Conservation (phyloP, 1,284 basidiomycete species). For the Pseudozyma sp. region DNA sequence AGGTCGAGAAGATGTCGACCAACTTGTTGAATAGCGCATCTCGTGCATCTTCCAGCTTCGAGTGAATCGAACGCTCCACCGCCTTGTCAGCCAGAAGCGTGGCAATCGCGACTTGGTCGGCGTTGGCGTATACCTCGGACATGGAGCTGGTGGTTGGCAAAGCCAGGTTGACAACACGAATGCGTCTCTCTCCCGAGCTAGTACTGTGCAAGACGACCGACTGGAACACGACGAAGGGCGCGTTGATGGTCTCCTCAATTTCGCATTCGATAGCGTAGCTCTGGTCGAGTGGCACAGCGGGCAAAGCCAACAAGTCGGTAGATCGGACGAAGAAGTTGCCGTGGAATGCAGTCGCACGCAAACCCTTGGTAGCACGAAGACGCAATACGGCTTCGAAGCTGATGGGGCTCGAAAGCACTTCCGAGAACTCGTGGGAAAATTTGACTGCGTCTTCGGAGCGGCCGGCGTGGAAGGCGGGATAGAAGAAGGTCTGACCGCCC, state of each 20-base stretch:
- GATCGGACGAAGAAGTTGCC: constrained; percentile 99
- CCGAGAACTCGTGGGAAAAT: constrained; percentile 96
- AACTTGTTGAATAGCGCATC: constrained; percentile 91
- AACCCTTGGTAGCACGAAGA: constrained; percentile 83
- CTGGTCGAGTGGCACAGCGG: constrained; percentile 94
- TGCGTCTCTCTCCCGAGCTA: constrained; percentile 94
- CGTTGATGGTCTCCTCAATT: constrained; percentile 93
- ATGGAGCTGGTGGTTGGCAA: constrained; percentile 92
- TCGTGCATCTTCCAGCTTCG: constrained; percentile 89
- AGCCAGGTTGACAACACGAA: constrained; percentile 92
- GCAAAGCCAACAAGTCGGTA: constrained; percentile 95
- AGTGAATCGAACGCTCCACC: constrained; percentile 88
- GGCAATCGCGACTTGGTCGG: constrained; percentile 91
- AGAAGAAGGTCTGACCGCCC: constrained; percentile 97
- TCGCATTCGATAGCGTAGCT: constrained; percentile 97
- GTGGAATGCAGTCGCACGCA: constrained; percentile 97
- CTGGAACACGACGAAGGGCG: constrained; percentile 94
- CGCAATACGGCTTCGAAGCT: constrained; percentile 98
- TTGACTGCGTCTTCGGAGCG: constrained; percentile 95
- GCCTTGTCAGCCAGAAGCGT: constrained; percentile 95
- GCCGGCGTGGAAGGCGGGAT: constrained; percentile 95
- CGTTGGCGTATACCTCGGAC: constrained; percentile 93
- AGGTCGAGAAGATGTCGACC: constrained; percentile 88
- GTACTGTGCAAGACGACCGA: constrained; percentile 96
- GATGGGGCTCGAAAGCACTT: constrained; percentile 91